Percentiles rank a stretch among this genome's conserved stretches.
These are phyloP conservation scores for Neocatenulostroma microsporum DNA, from an alignment of 2,329 filamentous ascomycete genomes.

Conservation along the genomic window DNA sequence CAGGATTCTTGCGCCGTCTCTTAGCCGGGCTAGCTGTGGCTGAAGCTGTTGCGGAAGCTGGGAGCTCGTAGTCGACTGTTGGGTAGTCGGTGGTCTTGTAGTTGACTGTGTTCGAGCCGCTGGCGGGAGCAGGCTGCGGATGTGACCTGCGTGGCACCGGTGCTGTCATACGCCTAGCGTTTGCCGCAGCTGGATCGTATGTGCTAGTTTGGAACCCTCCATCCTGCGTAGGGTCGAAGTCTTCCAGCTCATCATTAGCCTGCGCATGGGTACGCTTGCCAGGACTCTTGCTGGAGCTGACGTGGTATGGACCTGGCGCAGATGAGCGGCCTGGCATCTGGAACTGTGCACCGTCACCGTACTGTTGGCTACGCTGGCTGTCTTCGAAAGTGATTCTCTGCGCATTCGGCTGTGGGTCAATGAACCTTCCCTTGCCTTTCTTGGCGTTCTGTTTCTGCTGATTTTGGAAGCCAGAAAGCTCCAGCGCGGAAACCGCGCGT, in stretches of 20 bases:
- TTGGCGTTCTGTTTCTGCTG: constrained; percentile 4
- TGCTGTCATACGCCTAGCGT: constrained; percentile 27
- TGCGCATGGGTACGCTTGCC: constrained; percentile 22
- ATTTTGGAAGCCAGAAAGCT: constrained; percentile 5
- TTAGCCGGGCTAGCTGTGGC: constrained; percentile 12
- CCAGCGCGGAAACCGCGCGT: constrained; percentile 2
- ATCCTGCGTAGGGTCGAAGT: constrained; percentile 30
- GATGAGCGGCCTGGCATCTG: constrained; percentile 5
- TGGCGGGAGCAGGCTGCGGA: neutral
- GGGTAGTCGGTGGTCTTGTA: neutral
- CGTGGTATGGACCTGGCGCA: constrained; percentile 6
- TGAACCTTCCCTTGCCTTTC: constrained; percentile 22
- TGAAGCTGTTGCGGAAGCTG: constrained; percentile 2
- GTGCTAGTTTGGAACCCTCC: constrained; percentile 39
- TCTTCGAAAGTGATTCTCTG: constrained; percentile 33
- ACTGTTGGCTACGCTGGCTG: constrained; percentile 18
- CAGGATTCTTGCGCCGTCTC: constrained; percentile 26
- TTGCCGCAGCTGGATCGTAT: constrained; percentile 24
- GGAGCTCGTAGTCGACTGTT: constrained; percentile 2
- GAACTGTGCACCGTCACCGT: constrained; percentile 11
- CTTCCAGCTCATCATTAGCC: constrained; percentile 24
- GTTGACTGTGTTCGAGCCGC: neutral
- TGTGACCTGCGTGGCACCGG: neutral
- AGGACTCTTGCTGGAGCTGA: neutral
- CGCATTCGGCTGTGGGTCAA: constrained; percentile 35